Conservation (phyloP, 2,329 filamentous ascomycete genomes). For the Hymenotorrendiella dingleyae region DNA sequence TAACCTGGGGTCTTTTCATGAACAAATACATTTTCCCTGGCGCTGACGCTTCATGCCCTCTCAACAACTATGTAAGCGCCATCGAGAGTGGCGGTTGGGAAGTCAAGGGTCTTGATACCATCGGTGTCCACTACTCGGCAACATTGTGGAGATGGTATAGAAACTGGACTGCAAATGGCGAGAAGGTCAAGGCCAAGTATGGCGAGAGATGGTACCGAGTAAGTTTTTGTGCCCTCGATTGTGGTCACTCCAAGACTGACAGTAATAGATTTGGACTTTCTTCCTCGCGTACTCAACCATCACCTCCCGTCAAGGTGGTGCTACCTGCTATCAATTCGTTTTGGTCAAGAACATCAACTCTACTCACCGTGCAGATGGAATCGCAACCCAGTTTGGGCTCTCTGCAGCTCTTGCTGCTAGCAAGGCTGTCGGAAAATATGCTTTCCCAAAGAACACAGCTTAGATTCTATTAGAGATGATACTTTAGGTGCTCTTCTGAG, state of each 20-base stretch:
- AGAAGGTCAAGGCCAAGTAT: slow-evolving; percentile 93
- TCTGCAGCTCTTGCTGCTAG: slow-evolving; percentile 48
- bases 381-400: slow-evolving; percentile 60
- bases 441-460: slow-evolving; percentile 20
- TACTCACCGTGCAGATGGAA: slow-evolving; percentile 69
- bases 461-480: not conserved
- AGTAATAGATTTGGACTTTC: slow-evolving; percentile 68
- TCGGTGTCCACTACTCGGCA: slow-evolving; percentile 94
- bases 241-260: slow-evolving; percentile 12
- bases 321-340: slow-evolving; percentile 74
- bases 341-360: slow-evolving; percentile 80
- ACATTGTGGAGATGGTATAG: slow-evolving; percentile 98
- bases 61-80: slow-evolving; percentile 79
- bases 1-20: slow-evolving; percentile 98
- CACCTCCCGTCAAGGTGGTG: slow-evolving; percentile 66
- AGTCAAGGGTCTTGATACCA: slow-evolving; percentile 84
- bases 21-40: slow-evolving; percentile 99
- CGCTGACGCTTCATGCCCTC: slow-evolving; percentile 88
- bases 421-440: slow-evolving; percentile 21
- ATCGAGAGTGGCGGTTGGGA: slow-evolving; percentile 86
- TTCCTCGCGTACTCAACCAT: slow-evolving; percentile 75
- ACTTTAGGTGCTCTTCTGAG: too few relatives aligned
- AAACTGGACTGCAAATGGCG: slow-evolving; percentile 92
- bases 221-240: slow-evolving; percentile 36
- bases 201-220: slow-evolving; percentile 92